Evolutionary conservation across 176 grass and related monocot species (phyloP).

Genomic region (Aegilops umbellulata): DNA sequence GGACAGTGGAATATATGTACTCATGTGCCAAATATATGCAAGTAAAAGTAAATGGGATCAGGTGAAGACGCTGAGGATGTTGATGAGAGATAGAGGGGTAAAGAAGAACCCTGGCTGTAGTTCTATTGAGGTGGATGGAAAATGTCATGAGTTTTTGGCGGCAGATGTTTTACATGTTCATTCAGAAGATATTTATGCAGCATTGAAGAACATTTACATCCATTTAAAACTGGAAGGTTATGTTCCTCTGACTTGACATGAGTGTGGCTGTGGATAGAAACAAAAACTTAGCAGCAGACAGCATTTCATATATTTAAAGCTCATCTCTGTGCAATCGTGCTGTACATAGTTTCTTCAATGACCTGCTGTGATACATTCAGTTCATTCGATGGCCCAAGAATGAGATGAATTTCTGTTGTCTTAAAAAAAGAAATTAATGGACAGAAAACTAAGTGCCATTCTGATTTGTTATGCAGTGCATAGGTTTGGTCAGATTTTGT

Average conservation of each 20-base stretch:
- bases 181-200: conserved; percentile 57
- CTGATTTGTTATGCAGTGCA: not conserved
- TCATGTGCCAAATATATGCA: conserved; percentile 65
- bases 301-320: not conserved
- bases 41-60: conserved; percentile 59
- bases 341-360: conserved; percentile 23
- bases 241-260: conserved; percentile 25
- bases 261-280: conserved; percentile 16
- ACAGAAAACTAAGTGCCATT: not conserved
- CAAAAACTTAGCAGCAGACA: not conserved
- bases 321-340: not conserved
- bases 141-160: conserved; percentile 45
- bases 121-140: conserved; percentile 53
- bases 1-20: conserved; percentile 73
- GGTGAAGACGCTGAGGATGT: conserved; percentile 52
- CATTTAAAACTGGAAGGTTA: conserved; percentile 51
- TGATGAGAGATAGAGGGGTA: conserved; percentile 59
- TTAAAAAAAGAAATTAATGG: not conserved
- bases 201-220: conserved; percentile 47
- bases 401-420: not conserved
- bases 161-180: conserved; percentile 46
- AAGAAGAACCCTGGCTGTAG: conserved; percentile 70
- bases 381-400: not conserved
- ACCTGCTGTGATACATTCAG: conserved; percentile 9
- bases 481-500: not conserved